Conservation (phyloP, 495 filamentous ascomycete species). For the Daldinia bambusicola region DNA sequence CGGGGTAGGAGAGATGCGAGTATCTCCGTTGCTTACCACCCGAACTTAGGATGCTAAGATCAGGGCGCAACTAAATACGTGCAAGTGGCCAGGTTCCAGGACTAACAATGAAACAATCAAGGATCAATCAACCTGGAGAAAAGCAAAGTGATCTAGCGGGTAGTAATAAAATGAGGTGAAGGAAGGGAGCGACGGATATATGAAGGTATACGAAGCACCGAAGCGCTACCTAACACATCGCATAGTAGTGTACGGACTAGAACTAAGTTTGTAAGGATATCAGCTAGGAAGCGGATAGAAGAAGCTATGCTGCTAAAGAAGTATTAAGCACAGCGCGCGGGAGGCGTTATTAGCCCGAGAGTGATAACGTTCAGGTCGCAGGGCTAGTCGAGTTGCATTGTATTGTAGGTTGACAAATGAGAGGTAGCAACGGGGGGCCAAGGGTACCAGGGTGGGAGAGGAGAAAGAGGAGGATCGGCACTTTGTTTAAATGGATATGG, state of each 20-base stretch:
- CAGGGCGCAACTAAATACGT: slow-evolving; percentile 9
- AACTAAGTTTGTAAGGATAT: slow-evolving; percentile 13
- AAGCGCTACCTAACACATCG: slow-evolving; percentile 6
- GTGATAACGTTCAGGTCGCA: not conserved
- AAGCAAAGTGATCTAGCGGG: slow-evolving; percentile 1
- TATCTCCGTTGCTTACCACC: not conserved
- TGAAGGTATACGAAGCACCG: slow-evolving; percentile 7
- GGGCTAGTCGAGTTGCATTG: slow-evolving; percentile 3
- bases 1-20: not conserved
- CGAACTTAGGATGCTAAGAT: not conserved
- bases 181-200: slow-evolving; percentile 25
- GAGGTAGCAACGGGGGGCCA: slow-evolving; percentile 10
- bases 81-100: slow-evolving; percentile 10
- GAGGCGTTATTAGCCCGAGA: slow-evolving; percentile 16
- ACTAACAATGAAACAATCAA: slow-evolving; percentile 4
- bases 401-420: slow-evolving; percentile 6
- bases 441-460: slow-evolving; percentile 6
- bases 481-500: slow-evolving; percentile 36
- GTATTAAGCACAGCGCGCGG: slow-evolving; percentile 23
- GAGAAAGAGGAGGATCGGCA: slow-evolving; percentile 35
- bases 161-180: slow-evolving; percentile 17
- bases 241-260: slow-evolving; percentile 16
- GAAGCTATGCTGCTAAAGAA: slow-evolving; percentile 1
- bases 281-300: not conserved
- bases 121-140: slow-evolving; percentile 1